A percentile compares a stretch with the other conserved stretches of the same genome.
Conservation (phyloP, 495 filamentous ascomycete species). For the Lophiostoma macrostomum region DNA sequence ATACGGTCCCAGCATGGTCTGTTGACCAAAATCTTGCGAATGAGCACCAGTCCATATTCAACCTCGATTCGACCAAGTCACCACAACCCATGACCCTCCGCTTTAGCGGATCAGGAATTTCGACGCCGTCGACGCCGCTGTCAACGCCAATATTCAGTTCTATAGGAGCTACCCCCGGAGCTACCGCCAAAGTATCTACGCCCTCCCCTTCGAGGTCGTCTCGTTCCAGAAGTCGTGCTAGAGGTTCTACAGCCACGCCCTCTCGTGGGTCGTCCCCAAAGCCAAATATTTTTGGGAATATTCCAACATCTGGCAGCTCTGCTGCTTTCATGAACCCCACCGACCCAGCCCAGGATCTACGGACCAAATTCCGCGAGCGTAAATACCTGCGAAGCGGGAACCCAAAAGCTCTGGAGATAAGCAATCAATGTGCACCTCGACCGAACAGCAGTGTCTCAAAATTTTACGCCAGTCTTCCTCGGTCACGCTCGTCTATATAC, state of each 20-base stretch:
- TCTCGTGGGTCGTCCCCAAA: too few species aligned
- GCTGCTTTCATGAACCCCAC: too few species aligned
- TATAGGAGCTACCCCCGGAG: too few species aligned
- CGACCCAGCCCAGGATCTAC: too few species aligned
- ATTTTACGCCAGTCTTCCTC: conserved; percentile 33
- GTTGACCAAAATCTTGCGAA: neutral
- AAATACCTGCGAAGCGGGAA: conserved; percentile 1
- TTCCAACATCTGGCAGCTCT: too few species aligned
- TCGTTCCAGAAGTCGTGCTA: too few species aligned
- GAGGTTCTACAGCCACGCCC: too few species aligned
- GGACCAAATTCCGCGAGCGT: conserved; percentile 2
- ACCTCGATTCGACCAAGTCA: neutral
- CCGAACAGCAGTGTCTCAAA: conserved; percentile 13
- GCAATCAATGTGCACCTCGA: neutral
- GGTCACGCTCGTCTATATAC: conserved; percentile 37
- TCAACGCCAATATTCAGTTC: neutral
- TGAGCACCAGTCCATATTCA: neutral
- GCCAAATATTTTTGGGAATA: too few species aligned
- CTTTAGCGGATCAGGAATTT: neutral
- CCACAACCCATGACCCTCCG: neutral
- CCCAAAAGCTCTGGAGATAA: conserved; percentile 7
- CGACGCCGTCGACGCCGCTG: neutral
- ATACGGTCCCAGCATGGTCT: conserved; percentile 5
- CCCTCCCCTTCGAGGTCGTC: too few species aligned
- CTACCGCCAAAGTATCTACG: too few species aligned